phyloP scores from a whole-genome alignment of 352 stramenopile species.

The Pythium rishiriense region DNA sequence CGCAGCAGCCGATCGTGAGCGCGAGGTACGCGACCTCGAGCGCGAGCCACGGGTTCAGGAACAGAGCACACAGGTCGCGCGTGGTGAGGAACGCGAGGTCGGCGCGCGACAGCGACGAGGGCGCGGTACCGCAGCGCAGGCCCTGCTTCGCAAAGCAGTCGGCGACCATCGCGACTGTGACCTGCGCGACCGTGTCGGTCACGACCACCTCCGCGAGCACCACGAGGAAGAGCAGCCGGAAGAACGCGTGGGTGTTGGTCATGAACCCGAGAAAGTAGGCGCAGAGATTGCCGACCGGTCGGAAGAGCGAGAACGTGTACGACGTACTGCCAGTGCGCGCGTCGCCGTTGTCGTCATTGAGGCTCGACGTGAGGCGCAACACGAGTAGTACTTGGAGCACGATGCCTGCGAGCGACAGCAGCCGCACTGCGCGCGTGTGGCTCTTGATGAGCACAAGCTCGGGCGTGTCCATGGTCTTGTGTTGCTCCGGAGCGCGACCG shows the following conservation, averaged over 20 bases:
- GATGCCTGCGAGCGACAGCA: conserved; percentile 47
- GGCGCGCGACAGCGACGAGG: conserved; percentile 23
- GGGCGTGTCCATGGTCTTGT: conserved; percentile 38
- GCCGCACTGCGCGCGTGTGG: conserved; percentile 45
- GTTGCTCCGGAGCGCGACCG: conserved; percentile 7
- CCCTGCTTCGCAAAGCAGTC: conserved; percentile 42
- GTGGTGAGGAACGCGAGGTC: conserved; percentile 33
- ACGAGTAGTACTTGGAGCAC: conserved; percentile 45
- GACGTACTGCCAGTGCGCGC: conserved; percentile 9
- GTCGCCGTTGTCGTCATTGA: conserved; percentile 25
- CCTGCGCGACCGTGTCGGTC: conserved; percentile 50
- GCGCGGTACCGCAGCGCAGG: conserved; percentile 47
- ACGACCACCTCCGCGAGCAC: conserved; percentile 42
- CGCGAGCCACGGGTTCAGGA: conserved; percentile 50
- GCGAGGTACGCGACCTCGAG: conserved; percentile 58
- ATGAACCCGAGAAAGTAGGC: conserved; percentile 61
- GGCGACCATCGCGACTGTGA: conserved; percentile 57
- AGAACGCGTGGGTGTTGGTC: conserved; percentile 70
- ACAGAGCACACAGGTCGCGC: conserved; percentile 48
- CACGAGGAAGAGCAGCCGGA: conserved; percentile 40
- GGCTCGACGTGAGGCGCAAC: conserved; percentile 14
- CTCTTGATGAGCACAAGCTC: conserved; percentile 62
- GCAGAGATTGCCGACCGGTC: conserved; percentile 46
- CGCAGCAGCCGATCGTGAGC: conserved; percentile 55
- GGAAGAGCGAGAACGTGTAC: conserved; percentile 52